These are phyloP conservation scores for Prosopis cineraria DNA, from an alignment of 306 rosid genomes.

Conservation along the genomic window DNA sequence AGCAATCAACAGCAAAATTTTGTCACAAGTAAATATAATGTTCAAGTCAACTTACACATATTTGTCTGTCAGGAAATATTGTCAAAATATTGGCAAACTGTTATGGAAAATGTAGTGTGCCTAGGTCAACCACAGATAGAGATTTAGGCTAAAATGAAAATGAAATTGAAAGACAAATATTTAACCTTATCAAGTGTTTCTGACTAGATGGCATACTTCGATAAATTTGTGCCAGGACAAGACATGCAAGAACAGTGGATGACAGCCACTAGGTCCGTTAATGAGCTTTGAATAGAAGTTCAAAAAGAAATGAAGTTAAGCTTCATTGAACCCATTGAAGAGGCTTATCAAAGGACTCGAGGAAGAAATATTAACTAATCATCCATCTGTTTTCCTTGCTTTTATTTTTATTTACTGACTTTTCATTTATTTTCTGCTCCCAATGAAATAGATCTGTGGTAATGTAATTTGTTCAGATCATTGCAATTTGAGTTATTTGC, in stretches of 20 bases:
- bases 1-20: conserved; percentile 8
- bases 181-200: not conserved
- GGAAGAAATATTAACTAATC: not conserved
- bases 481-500: not conserved
- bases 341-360: not conserved
- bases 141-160: not conserved
- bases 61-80: not conserved
- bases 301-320: not conserved
- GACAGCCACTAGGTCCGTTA: not conserved
- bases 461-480: not conserved
- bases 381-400: not conserved
- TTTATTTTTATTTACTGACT: not conserved
- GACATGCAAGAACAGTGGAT: not conserved
- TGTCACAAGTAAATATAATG: conserved; percentile 7
- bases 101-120: not conserved
- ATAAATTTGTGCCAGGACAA: not conserved
- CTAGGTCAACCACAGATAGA: not conserved
- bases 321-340: not conserved
- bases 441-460: not conserved
- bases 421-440: not conserved
- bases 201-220: not conserved
- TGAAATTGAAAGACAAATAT: not conserved
- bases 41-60: conserved; percentile 21
- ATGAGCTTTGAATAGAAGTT: not conserved
- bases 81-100: not conserved